Evolutionary conservation across 2,329 filamentous ascomycete genomes (phyloP), one percentile per base, ranked within the genome.

Genomic region (Gyromitra esculenta): DNA sequence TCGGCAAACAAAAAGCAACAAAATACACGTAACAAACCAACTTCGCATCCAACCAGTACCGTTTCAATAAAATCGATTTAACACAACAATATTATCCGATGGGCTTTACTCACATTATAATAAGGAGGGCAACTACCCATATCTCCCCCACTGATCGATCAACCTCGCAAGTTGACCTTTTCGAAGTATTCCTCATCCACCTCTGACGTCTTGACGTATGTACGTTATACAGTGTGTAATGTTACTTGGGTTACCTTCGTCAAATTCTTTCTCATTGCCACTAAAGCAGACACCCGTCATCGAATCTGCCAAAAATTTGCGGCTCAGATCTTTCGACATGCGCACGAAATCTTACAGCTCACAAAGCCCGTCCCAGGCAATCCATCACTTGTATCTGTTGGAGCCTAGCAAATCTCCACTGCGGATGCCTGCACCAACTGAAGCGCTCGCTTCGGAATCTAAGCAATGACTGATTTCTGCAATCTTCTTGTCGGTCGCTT

Each of bases 271-370:
- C 39, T 35, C 41, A 35, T 48, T 45, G 43, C 35, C 54, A 48
- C 52, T 65, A 37, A 77, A 64, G 64, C 50, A 59, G 60, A 48
- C 63, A 65, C 48, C 72, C 75, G 57, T 45, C 75, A 50, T 45
- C 59, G 52, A 52, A 76, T 69, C 74, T 76, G 62, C 64, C 50
- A 43, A 77, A 74, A 60, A 52, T 50, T 65, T 77, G 65, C 48
- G 57, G 63, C 75, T 77, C 71, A 64, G 72, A 75, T 69, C 75
- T 64, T 48, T 39, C 15, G 59, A 64, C 43, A 18, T 18, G 56
- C 41, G 63, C 59, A 56, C 41, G 35, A 72, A 60, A 72, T 64
- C 73, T 54, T 56, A 71, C 45, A 71, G 37, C 35, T 48, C 39
- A 54, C 54, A 11, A 31, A 37, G 21, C 43, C 21, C 31, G 62